Conservation (phyloP, 805 yeast species). For the Kazachstania kunashirensis region DNA sequence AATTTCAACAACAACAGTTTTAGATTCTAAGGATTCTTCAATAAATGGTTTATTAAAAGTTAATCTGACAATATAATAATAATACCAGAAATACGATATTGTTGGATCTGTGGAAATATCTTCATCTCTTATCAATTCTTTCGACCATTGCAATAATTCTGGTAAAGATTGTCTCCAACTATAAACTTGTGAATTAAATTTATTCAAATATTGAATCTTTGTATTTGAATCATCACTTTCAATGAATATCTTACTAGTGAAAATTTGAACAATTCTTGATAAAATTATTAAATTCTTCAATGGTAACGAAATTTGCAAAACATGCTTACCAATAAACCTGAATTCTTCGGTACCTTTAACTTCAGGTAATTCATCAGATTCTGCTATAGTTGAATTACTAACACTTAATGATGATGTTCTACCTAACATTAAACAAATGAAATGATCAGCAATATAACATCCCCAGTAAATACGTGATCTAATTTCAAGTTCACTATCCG, state of each 20-base stretch:
- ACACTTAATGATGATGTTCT: constrained; percentile 47
- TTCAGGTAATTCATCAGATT: constrained; percentile 50
- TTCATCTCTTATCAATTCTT: constrained; percentile 30
- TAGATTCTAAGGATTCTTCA: constrained; percentile 30
- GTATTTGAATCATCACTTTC: constrained; percentile 27
- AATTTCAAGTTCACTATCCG: constrained; percentile 45
- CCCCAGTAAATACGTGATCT: constrained; percentile 61
- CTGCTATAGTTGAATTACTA: constrained; percentile 51
- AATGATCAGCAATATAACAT: constrained; percentile 53
- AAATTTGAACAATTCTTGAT: constrained; percentile 32
- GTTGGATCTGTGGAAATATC: constrained; percentile 45
- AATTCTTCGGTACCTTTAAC: constrained; percentile 54
- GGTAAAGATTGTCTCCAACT: constrained; percentile 46
- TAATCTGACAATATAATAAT: constrained; percentile 48
- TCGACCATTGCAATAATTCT: constrained; percentile 40
- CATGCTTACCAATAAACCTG: constrained; percentile 31
- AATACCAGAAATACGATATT: constrained; percentile 42
- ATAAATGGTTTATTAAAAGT: constrained; percentile 54
- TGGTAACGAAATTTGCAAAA: constrained; percentile 27
- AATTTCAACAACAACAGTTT: constrained; percentile 22
- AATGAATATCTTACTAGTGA: constrained; percentile 28
- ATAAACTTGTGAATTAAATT: constrained; percentile 41
- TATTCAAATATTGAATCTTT: constrained; percentile 30
- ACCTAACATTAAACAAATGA: constrained; percentile 49
- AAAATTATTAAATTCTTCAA: constrained; percentile 37